Conservation (phyloP, 768 basidiomycete genomes). For the Chlorophyllum brunneum region DNA sequence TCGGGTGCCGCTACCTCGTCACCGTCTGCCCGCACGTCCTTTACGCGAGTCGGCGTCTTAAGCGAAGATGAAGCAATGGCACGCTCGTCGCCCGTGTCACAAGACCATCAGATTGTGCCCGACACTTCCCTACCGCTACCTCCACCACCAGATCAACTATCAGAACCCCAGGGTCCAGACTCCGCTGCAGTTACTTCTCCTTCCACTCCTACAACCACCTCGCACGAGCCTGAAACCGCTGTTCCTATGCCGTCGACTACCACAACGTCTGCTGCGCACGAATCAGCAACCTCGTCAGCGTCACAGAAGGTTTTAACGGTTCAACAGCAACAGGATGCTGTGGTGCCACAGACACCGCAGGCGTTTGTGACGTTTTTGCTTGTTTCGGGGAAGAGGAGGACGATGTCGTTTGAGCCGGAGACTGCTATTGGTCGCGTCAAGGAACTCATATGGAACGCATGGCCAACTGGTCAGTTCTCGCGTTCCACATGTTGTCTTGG, state of each 20-base stretch:
- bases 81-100: conserved; percentile 21
- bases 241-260: conserved; percentile 20
- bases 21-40: conserved; percentile 44
- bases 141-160: background rate
- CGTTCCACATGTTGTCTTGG: background rate
- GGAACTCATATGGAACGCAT: conserved; percentile 80
- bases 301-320: conserved; percentile 2
- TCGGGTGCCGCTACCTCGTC: background rate
- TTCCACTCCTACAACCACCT: background rate
- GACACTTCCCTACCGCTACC: background rate
- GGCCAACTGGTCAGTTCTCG: conserved; percentile 58
- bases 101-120: conserved; percentile 14
- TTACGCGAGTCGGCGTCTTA: conserved; percentile 42
- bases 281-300: conserved; percentile 10
- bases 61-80: conserved; percentile 22
- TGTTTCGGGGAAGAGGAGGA: conserved; percentile 62
- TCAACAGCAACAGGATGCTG: conserved; percentile 14
- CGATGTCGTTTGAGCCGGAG: conserved; percentile 73
- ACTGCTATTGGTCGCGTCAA: conserved; percentile 75
- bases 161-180: background rate
- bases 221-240: conserved; percentile 3
- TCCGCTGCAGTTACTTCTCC: background rate
- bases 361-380: conserved; percentile 68
- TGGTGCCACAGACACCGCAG: conserved; percentile 58
- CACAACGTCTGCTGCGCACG: conserved; percentile 13